Base-by-base conservation (phyloP, 2,329 filamentous ascomycete species). In the Kalaharituber pfeilii region DNA sequence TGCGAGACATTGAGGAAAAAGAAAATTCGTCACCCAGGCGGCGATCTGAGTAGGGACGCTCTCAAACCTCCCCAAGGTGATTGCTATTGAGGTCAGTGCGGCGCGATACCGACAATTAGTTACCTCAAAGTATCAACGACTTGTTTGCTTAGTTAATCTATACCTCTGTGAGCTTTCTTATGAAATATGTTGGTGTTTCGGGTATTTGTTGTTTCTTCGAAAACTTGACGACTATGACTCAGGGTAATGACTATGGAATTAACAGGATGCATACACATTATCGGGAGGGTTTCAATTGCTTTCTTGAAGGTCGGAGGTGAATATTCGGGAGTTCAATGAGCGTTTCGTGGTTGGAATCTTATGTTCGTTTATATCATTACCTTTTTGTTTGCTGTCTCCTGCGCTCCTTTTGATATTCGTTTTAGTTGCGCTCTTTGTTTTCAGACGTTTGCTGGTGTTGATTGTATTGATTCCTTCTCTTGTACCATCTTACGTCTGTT, bases 1-100 rank as follows among this genome's bases (percentile, higher is more conserved):
- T 59, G 55, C 57, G 27, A 52, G 54, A 36, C 60, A 58, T 52
- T 60, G 49, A 58, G 50, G 51, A 57, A 28, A 45, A 36, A 54
- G 11, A 44, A 50, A 53, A 53, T 36, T 47, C 28, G 15, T 52
- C 18, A 52, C 13, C 25, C 42, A 47, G 25, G 42, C 3, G 42
- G n/a, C 42, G 42, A 39, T 13, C 33, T n/a, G n/a, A n/a, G n/a
- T n/a, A n/a, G n/a, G n/a, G n/a, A n/a, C n/a, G n/a, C n/a, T n/a
- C n/a, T n/a, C n/a, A n/a, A n/a, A n/a, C n/a, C n/a, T n/a, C n/a
- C n/a, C n/a, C n/a, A n/a, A n/a, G n/a, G n/a, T n/a, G n/a, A n/a
- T n/a, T n/a, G n/a, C n/a, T n/a, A n/a, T n/a, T n/a, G n/a, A n/a
- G n/a, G n/a, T n/a, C n/a, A n/a, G n/a, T 45, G 45, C n/a, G 49